Evolutionary conservation across 441 rosid species (phyloP).

Genomic region (Adansonia grandidieri): DNA sequence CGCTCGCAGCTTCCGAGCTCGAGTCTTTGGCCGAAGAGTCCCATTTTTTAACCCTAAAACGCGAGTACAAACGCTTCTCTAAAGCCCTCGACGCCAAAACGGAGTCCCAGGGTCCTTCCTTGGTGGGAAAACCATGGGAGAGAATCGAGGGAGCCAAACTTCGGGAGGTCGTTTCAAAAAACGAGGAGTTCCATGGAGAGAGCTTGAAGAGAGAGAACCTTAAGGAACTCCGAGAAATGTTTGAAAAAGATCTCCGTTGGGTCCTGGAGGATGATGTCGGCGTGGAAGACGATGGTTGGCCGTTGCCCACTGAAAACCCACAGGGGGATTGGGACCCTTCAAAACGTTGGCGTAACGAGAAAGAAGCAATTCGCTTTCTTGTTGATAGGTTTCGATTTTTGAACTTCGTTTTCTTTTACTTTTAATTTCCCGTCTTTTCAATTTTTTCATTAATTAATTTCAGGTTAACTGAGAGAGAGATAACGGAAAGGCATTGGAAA

Average conservation of each 20-base stretch:
- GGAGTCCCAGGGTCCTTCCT: slow-evolving; percentile 22
- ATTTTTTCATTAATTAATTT: background rate
- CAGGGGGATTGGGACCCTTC: slow-evolving; percentile 41
- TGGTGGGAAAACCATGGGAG: slow-evolving; percentile 90
- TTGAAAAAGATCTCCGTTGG: slow-evolving; percentile 82
- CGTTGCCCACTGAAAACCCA: slow-evolving; percentile 30
- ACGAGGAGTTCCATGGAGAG: slow-evolving; percentile 51
- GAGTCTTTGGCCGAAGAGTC: slow-evolving; percentile 54
- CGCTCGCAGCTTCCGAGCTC: slow-evolving; percentile 50
- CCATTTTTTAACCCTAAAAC: slow-evolving; percentile 53
- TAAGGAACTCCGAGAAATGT: slow-evolving; percentile 64
- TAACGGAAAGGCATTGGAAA: slow-evolving; percentile 79
- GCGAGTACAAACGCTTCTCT: slow-evolving; percentile 68
- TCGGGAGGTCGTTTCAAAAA: slow-evolving; percentile 58
- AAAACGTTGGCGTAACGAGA: slow-evolving; percentile 62
- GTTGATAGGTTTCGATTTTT: slow-evolving; percentile 56
- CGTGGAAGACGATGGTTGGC: slow-evolving; percentile 38
- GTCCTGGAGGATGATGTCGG: slow-evolving; percentile 77
- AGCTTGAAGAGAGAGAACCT: slow-evolving; percentile 56
- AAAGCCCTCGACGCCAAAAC: slow-evolving; percentile 40
- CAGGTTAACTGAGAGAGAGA: slow-evolving; percentile 73
- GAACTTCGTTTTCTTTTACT: background rate
- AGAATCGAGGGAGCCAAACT: slow-evolving; percentile 62
- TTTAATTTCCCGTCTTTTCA: slow-evolving; percentile 7
- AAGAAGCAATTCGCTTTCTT: slow-evolving; percentile 66